Evolutionary conservation across 192 early-diverging fungal genomes (phyloP).

Genomic region (Coemansia asiatica): DNA sequence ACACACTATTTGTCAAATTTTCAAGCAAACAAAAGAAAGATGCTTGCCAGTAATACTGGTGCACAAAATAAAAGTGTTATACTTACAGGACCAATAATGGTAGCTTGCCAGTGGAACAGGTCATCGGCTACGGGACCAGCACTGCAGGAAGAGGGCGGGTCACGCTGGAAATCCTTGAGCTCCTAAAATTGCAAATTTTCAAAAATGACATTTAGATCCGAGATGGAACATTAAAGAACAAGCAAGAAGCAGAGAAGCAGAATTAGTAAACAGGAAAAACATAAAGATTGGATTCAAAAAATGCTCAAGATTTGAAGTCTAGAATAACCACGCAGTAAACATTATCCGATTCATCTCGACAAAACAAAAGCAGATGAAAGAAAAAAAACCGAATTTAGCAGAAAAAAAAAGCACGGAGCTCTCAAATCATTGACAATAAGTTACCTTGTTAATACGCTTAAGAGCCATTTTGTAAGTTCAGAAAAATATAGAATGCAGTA

Average conservation of each 20-base stretch:
- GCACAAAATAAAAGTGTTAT: too few relatives aligned
- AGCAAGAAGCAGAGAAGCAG: neutral
- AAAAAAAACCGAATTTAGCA: too few relatives aligned
- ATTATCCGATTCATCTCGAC: neutral
- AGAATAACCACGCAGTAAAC: neutral
- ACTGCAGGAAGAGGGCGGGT: slow-evolving; percentile 97
- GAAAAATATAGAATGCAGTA: slow-evolving; percentile 1
- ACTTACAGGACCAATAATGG: slow-evolving; percentile 93
- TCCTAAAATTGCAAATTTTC: slow-evolving; percentile 71
- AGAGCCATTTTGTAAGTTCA: slow-evolving; percentile 75
- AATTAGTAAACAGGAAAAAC: neutral
- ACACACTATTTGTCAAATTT: too few relatives aligned
- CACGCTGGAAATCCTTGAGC: slow-evolving; percentile 91
- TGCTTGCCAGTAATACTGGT: too few relatives aligned
- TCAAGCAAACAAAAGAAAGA: too few relatives aligned
- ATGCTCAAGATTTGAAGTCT: neutral
- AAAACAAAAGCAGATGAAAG: slow-evolving; percentile 16
- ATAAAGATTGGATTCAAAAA: neutral
- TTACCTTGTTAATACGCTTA: slow-evolving; percentile 99
- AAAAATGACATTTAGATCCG: too few relatives aligned
- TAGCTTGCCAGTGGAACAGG: slow-evolving; percentile 95
- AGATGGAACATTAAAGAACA: neutral
- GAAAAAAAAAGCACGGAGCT: too few relatives aligned
- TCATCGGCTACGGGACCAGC: slow-evolving; percentile 94
- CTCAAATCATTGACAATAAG: too few relatives aligned